phyloP scores from a whole-genome alignment of 768 basidiomycete genomes.

The Ramaria rubella region DNA sequence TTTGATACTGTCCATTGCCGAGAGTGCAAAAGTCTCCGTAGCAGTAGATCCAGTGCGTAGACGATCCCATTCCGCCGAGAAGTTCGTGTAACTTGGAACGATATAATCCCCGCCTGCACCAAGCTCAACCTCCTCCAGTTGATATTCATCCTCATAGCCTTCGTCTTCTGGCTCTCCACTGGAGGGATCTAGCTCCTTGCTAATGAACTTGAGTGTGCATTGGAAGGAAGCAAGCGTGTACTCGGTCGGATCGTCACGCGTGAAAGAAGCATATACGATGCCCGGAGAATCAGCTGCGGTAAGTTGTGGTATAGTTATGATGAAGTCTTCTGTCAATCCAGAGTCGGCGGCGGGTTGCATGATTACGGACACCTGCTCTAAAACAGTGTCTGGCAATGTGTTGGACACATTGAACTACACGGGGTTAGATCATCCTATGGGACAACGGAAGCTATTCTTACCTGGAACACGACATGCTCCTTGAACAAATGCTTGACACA shows the following conservation, averaged over 20 bases:
- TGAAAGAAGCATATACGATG: constrained; percentile 90
- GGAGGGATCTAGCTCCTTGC: constrained; percentile 94
- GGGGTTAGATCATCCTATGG: background rate
- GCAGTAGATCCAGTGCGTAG: constrained; percentile 67
- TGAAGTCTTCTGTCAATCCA: constrained; percentile 87
- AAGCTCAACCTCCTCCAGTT: constrained; percentile 92
- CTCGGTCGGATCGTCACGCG: constrained; percentile 67
- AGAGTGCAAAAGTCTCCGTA: constrained; percentile 90
- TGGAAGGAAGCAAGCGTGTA: constrained; percentile 82
- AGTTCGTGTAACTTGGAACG: constrained; percentile 88
- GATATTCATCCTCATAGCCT: constrained; percentile 99
- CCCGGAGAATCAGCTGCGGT: constrained; percentile 68
- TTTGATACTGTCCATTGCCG: constrained; percentile 89
- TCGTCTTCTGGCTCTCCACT: constrained; percentile 95
- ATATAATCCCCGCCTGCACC: constrained; percentile 92
- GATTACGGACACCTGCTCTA: constrained; percentile 90
- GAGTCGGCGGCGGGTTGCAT: constrained; percentile 77
- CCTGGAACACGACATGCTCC: constrained; percentile 96
- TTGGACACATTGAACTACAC: constrained; percentile 93
- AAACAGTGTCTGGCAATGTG: constrained; percentile 89
- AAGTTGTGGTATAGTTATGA: constrained; percentile 75
- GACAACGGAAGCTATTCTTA: constrained; percentile 27
- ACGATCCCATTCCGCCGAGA: constrained; percentile 93
- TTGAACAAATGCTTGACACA: constrained; percentile 96
- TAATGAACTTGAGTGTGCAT: constrained; percentile 89